Evolutionary conservation across 2,329 filamentous ascomycete species (phyloP), one percentile per base, ranked within the genome.

Genomic region (Fusarium pseudoanthophilum): DNA sequence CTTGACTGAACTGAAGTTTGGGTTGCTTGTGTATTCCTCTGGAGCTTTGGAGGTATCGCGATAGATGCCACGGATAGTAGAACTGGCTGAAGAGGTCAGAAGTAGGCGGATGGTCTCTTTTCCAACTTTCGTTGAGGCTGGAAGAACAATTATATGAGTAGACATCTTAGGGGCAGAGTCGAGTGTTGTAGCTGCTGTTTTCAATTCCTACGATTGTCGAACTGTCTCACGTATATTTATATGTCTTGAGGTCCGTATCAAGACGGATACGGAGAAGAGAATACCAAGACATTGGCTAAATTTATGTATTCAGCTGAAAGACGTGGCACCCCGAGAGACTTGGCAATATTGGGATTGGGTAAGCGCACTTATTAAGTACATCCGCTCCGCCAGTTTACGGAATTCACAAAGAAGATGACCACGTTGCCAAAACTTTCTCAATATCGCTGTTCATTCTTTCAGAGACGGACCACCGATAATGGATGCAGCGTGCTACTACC

Each of bases 101-200:
- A 82, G 75, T 2, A 55, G 37, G 6, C 75, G 73, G 20, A 82
- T 78, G 1, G 79, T 72, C 20, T 75, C 75, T 28, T 59, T 72
- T 18, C 80, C 80, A 4, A 76, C 73, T 20, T 75, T 72, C 15
- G 79, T 78, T 8, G 80, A 82, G 8, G 80, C 80, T 7, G 80
- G 80, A 2, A 82, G 37, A 18, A 82, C 62, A 18, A 77, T 78
- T 48, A 82, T 77, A 34, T 77, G 75, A 15, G 43, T 32, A 30
- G 72, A n/a, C 79, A 80, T 80, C 24, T 26, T 71, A 59, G 43
- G 36, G 55, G 3, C 15, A 7, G 4, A n/a, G 16, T n/a, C 18
- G 10, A 7, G 11, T 18, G 34, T 11, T 40, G 7, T 14, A 11
- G 11, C 36, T 42, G 49, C 21, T 42, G 26, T 10, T 21, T 18